A percentile compares a stretch with the other conserved stretches of the same genome.
phyloP scores from a whole-genome alignment of 2,329 filamentous ascomycete species.

The Fusarium equiseti region DNA sequence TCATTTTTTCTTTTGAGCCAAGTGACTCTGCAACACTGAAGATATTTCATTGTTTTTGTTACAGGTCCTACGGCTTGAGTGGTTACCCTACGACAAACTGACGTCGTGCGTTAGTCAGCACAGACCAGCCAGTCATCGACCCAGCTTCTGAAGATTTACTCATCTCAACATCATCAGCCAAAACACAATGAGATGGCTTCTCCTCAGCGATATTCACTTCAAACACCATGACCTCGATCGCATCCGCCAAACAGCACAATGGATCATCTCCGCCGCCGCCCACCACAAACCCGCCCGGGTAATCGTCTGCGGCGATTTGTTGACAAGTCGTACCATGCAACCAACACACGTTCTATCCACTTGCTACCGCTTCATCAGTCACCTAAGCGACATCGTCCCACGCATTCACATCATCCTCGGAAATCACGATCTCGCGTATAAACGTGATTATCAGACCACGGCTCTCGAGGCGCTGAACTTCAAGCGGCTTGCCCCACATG shows the following conservation, averaged over 20 bases:
- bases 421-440: conserved; percentile 45
- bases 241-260: conserved; percentile 32
- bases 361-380: conserved; percentile 37
- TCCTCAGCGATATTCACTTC: conserved; percentile 42
- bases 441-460: conserved; percentile 43
- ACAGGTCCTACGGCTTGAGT: no score
- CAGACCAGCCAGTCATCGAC: background rate
- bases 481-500: conserved; percentile 24
- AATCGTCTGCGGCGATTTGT: conserved; percentile 38
- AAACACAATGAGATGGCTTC: conserved; percentile 26
- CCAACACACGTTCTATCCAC: conserved; percentile 33
- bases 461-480: conserved; percentile 39
- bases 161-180: background rate
- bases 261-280: conserved; percentile 38
- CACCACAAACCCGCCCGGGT: conserved; percentile 24
- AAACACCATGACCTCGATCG: conserved; percentile 34
- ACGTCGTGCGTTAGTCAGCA: background rate
- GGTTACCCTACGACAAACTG: background rate
- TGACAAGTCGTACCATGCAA: conserved; percentile 41
- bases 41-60: no score
- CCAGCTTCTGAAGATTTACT: background rate
- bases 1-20: no score
- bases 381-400: conserved; percentile 31
- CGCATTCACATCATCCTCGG: conserved; percentile 40
- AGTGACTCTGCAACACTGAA: no score